A percentile compares a stretch with the other conserved stretches of the same genome.
These are phyloP conservation scores for Nothophytophthora sp. DNA, from an alignment of 352 stramenopile genomes.

Conservation along the genomic window DNA sequence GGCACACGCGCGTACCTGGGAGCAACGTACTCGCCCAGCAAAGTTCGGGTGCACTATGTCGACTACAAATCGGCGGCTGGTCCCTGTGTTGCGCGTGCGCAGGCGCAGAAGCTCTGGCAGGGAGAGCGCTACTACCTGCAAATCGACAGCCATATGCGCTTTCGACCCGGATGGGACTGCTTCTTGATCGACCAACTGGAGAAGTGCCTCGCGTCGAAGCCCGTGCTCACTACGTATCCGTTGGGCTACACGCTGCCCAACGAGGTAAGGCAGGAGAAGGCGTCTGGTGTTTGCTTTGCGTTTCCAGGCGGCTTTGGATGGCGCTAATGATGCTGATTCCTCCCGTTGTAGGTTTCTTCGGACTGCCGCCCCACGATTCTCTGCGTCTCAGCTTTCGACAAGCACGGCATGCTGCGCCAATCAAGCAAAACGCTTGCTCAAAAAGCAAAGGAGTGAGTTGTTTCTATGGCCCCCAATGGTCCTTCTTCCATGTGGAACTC, in stretches of 20 bases:
- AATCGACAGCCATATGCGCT: constrained; percentile 96
- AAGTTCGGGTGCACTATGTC: constrained; percentile 57
- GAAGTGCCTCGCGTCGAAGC: constrained; percentile 42
- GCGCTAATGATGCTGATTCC: no score
- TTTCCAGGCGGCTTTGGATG: no score
- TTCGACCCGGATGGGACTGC: constrained; percentile 84
- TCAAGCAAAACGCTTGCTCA: constrained; percentile 52
- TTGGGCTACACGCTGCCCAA: constrained; percentile 88
- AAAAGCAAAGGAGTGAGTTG: constrained; percentile 27
- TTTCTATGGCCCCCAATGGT: no score
- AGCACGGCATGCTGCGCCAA: constrained; percentile 55
- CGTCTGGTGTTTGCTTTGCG: neutral
- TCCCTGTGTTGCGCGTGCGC: constrained; percentile 87
- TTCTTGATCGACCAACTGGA: constrained; percentile 86
- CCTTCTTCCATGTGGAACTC: no score
- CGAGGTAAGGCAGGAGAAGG: constrained; percentile 39
- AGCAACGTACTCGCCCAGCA: constrained; percentile 25
- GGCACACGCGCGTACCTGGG: constrained; percentile 41
- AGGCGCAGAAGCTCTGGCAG: constrained; percentile 78
- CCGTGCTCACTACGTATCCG: constrained; percentile 94
- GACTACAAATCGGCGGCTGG: constrained; percentile 82
- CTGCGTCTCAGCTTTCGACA: constrained; percentile 62
- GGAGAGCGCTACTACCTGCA: constrained; percentile 92
- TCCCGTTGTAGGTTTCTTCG: constrained; percentile 33
- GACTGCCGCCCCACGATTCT: constrained; percentile 61